Evolutionary conservation across 192 early-diverging fungal species (phyloP), one percentile per base, ranked within the genome.

Genomic region (Chytriomyces hyalinus): DNA sequence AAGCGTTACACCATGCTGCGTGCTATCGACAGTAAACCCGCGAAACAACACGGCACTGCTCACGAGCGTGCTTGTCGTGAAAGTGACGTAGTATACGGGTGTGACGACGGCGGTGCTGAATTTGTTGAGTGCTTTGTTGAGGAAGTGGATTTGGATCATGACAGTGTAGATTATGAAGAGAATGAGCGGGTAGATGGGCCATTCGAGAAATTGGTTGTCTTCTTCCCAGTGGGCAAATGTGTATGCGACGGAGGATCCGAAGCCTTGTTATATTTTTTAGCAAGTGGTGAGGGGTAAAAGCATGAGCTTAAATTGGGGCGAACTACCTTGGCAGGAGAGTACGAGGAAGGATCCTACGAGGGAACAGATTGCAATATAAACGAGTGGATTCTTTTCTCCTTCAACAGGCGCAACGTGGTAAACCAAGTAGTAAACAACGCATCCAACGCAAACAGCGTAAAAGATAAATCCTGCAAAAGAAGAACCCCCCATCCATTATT

Each of bases 51-150:
- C 88, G 0, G 88, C 88, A 13, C 90, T 91, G 4, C 83, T 84
- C 8, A 88, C 67, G 22, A 92, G 76, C 1, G 91, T 92, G 8
- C 84, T 74, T 63, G 88, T 87, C 1, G 91, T 90, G 75, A 92
- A 92, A 24, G 84, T 82, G 17, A 92, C 91, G 78, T 92, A 92
- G 76, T 91, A 90, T 1, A 92, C 84, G 0, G 91, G 91, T 1
- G 90, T 92, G 44, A 92, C 90, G 67, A 91, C 82, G n/a, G 91
- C 89, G 26, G 90, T 90, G 61, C 87, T 90, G 83, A 92, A 92
- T 22, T 87, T 36, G 24, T 63, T 63, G 17, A 92, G 81, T 4
- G 91, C 88, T 79, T 91, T 90, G 82, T 92, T 92, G 10, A 91
- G 75, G 67, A 89, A 92, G 72, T 90, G 85, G 60, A 92, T 84